Percentiles rank a stretch among this genome's conserved stretches.
Conservation (phyloP, 1,139 yeast species). For the Blastobotrys malaysiensis region DNA sequence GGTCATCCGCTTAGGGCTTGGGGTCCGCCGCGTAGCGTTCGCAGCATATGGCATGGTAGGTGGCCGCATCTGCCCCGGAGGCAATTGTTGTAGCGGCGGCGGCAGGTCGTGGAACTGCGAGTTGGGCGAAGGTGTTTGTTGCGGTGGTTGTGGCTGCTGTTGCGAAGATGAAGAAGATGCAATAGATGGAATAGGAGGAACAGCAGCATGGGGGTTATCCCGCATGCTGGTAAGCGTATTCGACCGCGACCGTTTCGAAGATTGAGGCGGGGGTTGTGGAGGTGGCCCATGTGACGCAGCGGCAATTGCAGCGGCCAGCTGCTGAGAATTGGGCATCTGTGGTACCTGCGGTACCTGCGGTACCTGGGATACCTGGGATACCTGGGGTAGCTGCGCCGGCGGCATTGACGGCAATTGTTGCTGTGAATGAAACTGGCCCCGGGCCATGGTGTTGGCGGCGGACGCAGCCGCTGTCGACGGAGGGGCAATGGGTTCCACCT, state of each 20-base stretch:
- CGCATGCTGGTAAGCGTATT: slow-evolving; percentile 7
- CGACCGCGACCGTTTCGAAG: slow-evolving; percentile 17
- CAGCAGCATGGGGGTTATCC: slow-evolving; percentile 2
- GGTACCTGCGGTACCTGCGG: slow-evolving; percentile 3
- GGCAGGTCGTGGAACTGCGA: slow-evolving; percentile 3
- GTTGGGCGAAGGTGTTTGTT: slow-evolving; percentile 9
- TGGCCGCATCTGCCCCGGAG: slow-evolving; percentile 9
- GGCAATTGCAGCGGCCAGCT: background rate
- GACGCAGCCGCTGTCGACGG: background rate
- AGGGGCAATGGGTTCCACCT: slow-evolving; percentile 20
- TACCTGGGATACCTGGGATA: slow-evolving; percentile 1
- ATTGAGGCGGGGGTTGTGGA: slow-evolving; percentile 12
- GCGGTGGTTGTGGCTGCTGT: slow-evolving; percentile 9
- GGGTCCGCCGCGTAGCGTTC: slow-evolving; percentile 14
- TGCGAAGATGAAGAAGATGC: slow-evolving; percentile 13
- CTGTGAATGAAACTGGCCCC: slow-evolving; percentile 4
- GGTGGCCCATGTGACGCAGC: slow-evolving; percentile 3
- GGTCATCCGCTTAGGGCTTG: slow-evolving; percentile 17
- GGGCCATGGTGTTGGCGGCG: background rate
- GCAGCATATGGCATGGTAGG: slow-evolving; percentile 11
- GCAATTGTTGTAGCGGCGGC: background rate
- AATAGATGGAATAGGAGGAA: slow-evolving; percentile 13
- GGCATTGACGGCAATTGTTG: too few relatives aligned
- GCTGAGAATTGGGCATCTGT: slow-evolving; percentile 2
- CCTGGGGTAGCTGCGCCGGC: slow-evolving; percentile 1